Evolutionary conservation across 139 green algal genomes (phyloP).

Genomic region (Chlamydomonas eustigma): DNA sequence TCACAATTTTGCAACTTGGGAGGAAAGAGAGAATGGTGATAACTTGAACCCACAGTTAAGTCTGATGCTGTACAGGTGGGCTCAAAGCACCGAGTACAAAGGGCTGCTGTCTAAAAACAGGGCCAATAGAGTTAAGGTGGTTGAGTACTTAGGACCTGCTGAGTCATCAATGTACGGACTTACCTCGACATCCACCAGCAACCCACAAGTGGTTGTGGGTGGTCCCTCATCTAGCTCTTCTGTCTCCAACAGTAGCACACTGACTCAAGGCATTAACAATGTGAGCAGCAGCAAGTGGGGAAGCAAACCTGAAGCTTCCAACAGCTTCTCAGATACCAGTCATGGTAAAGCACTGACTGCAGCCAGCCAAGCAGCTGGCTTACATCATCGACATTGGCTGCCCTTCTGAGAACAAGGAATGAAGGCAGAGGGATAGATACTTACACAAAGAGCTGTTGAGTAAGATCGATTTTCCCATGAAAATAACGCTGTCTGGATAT

Average conservation of each 20-base stretch:
- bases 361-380: too few species aligned
- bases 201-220: not conserved
- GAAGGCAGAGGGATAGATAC: too few species aligned
- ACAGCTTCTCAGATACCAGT: too few species aligned
- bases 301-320: too few species aligned
- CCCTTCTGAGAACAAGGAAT: too few species aligned
- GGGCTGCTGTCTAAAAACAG: slow-evolving; percentile 39
- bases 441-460: too few species aligned
- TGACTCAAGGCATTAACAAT: not conserved
- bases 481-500: too few species aligned
- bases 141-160: slow-evolving; percentile 6
- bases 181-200: not conserved
- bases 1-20: not conserved
- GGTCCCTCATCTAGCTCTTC: not conserved
- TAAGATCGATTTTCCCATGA: too few species aligned
- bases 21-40: not conserved
- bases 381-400: too few species aligned
- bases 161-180: not conserved
- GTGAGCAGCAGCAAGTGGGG: slow-evolving; percentile 1
- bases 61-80: too few species aligned
- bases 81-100: slow-evolving; percentile 54
- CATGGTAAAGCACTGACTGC: too few species aligned
- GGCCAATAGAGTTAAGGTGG: slow-evolving; percentile 15
- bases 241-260: too few species aligned
- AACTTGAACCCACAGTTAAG: not conserved